phyloP scores from a whole-genome alignment of 2,329 filamentous ascomycete species.

The Alternaria dauci region DNA sequence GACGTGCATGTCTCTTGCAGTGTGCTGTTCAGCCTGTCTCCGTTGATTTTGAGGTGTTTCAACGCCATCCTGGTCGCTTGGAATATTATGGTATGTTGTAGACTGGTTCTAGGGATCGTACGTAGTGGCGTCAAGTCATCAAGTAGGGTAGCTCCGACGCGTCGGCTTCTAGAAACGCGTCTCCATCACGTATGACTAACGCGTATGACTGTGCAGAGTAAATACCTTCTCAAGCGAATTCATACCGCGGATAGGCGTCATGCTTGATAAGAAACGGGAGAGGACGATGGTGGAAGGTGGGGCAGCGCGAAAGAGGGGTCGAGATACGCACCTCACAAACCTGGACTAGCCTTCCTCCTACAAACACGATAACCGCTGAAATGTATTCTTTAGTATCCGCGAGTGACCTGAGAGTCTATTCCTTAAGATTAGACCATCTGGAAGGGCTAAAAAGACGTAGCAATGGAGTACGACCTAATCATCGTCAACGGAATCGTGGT shows the following conservation, averaged over 20 bases:
- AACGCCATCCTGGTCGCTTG: conserved; percentile 12
- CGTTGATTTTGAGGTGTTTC: conserved; percentile 29
- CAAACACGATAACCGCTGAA: conserved; percentile 11
- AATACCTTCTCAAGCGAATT: conserved; percentile 5
- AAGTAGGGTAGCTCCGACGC: neutral
- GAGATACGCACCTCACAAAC: conserved; percentile 32
- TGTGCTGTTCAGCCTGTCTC: conserved; percentile 32
- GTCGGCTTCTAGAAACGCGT: neutral
- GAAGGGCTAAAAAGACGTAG: conserved; percentile 13
- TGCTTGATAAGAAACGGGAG: conserved; percentile 31
- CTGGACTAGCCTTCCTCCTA: conserved; percentile 23
- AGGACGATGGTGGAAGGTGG: conserved; percentile 18
- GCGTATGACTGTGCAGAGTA: conserved; percentile 24
- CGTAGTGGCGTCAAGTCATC: neutral
- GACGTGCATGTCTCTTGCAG: conserved; percentile 38
- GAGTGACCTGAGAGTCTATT: neutral
- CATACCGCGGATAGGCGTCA: conserved; percentile 11
- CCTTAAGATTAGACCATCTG: neutral
- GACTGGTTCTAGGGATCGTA: neutral
- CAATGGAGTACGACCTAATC: conserved; percentile 48
- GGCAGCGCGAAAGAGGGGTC: conserved; percentile 35
- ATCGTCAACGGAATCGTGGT: conserved; percentile 56
- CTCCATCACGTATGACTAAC: conserved; percentile 16
- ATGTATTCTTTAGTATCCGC: neutral
- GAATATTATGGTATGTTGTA: neutral